These are phyloP conservation scores for Arthromyces matolae DNA, from an alignment of 768 basidiomycete species.

Conservation along the genomic window DNA sequence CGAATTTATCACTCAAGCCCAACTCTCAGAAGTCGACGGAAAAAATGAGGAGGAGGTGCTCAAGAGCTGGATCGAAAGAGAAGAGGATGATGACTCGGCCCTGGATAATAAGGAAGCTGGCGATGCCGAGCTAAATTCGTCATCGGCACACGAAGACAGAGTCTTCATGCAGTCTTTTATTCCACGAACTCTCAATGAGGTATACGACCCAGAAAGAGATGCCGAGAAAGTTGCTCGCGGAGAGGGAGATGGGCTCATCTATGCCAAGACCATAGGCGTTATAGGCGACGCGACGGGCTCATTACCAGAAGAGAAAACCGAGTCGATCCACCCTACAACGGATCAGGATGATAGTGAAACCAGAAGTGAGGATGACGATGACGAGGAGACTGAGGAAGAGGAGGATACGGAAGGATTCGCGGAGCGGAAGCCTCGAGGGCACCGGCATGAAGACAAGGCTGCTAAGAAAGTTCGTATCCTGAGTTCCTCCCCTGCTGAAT, in stretches of 20 bases:
- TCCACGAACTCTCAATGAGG: slow-evolving; percentile 86
- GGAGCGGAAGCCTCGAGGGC: slow-evolving; percentile 72
- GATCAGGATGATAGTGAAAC: slow-evolving; percentile 26
- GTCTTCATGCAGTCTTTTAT: slow-evolving; percentile 92
- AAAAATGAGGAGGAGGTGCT: slow-evolving; percentile 32
- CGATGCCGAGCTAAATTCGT: slow-evolving; percentile 1
- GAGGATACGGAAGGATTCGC: slow-evolving; percentile 35
- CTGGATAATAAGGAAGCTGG: neutral
- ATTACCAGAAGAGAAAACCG: slow-evolving; percentile 1
- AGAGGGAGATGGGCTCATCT: slow-evolving; percentile 73
- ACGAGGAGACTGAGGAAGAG: too few relatives aligned
- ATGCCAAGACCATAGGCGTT: slow-evolving; percentile 82
- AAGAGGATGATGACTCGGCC: slow-evolving; percentile 6
- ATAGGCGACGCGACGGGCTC: slow-evolving; percentile 5
- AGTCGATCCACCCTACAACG: slow-evolving; percentile 12
- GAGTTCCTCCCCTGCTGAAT: neutral
- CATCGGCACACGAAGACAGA: slow-evolving; percentile 71
- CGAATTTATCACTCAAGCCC: slow-evolving; percentile 78
- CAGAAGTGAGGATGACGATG: slow-evolving; percentile 34
- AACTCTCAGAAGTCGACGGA: slow-evolving; percentile 24
- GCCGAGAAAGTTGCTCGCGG: slow-evolving; percentile 71
- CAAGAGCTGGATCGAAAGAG: slow-evolving; percentile 47
- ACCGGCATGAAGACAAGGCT: slow-evolving; percentile 89
- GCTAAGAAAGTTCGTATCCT: slow-evolving; percentile 70
- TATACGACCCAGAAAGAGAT: slow-evolving; percentile 93